Conservation (phyloP, 768 basidiomycete genomes). For the Leccinum truebloodii region DNA sequence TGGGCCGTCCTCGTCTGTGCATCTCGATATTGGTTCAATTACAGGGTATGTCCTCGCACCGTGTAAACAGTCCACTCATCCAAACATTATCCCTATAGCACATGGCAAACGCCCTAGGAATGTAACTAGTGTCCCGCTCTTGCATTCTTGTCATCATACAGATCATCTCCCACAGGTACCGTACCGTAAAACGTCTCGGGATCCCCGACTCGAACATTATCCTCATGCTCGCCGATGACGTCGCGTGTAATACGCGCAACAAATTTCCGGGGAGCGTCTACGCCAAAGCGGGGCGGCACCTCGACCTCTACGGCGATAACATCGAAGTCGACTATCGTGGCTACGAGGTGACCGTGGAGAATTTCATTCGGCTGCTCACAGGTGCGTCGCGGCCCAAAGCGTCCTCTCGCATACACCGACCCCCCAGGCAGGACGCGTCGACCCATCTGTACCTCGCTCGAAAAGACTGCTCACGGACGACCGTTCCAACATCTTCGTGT, state of each 20-base stretch:
- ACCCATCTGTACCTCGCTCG: constrained; percentile 81
- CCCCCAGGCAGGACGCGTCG: constrained; percentile 68
- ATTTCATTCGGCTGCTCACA: constrained; percentile 88
- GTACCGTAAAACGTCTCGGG: constrained; percentile 95
- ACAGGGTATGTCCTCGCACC: constrained; percentile 57
- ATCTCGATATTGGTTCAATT: constrained; percentile 98
- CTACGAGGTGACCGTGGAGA: constrained; percentile 97
- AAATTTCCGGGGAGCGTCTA: constrained; percentile 91
- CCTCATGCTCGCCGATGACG: constrained; percentile 98
- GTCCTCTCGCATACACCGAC: neutral
- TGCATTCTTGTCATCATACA: constrained; percentile 1
- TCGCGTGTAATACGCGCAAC: constrained; percentile 91
- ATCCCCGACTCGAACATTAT: constrained; percentile 99
- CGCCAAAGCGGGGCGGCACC: constrained; percentile 74
- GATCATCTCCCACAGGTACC: constrained; percentile 62
- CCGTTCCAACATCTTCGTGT: constrained; percentile 90
- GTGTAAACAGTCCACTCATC: neutral
- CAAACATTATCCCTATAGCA: constrained; percentile 54
- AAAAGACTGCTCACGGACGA: constrained; percentile 93
- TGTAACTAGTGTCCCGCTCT: constrained; percentile 51
- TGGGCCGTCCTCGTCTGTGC: constrained; percentile 98
- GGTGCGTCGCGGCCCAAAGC: constrained; percentile 49
- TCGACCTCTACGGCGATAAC: constrained; percentile 94
- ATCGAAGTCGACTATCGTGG: constrained; percentile 99
- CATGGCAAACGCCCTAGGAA: constrained; percentile 97